Base-by-base conservation (phyloP, 2,329 filamentous ascomycete species). In the Akanthomyces muscarius region DNA sequence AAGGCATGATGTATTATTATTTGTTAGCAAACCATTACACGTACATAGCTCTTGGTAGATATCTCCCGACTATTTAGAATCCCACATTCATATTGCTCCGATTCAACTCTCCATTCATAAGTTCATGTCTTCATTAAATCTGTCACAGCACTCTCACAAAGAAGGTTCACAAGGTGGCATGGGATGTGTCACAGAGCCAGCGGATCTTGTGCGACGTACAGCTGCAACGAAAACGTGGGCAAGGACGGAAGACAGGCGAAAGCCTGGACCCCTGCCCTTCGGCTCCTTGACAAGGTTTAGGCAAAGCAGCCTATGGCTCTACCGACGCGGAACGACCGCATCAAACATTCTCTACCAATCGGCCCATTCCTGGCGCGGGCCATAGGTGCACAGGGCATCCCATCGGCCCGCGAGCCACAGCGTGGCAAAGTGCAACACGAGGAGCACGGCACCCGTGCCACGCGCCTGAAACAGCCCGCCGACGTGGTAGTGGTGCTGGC, bases 341-440 rank as follows among this genome's bases (percentile, higher is more conserved):
- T 33, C n/a, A 25, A 53, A 53, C 48, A 52, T 61, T 52, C 52
- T 61, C 45, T 66, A 72, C 73, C 73, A 77, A 18, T 68, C 67
- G 6, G 62, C 55, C 72, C 74, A 76, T 10, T 66, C 68, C 7
- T 73, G 70, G 28, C 68, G 69, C 10, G 66, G 65, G 5, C 64
- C 65, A 16, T 62, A 63, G 1, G 69, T 68, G 53, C 77, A 79
- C 16, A 79, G 58, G 16, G 70, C 67, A n/a, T 69, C 67, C 72
- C 74, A 74, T 13, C 67, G 68, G 7, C 67, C 66, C 1, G 75
- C 75, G 52, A 74, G 59, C 76, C 74, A 77, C 1, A 79, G 28
- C 1, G 72, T 68, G 1, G 65, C 64, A 57, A 77, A 67, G 62
- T 79, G 77, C 25, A 77, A 64, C 3, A 63, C 65, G 5, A 77